phyloP scores from a whole-genome alignment of 1,284 basidiomycete species.

The Singerocomus inundabilis region DNA sequence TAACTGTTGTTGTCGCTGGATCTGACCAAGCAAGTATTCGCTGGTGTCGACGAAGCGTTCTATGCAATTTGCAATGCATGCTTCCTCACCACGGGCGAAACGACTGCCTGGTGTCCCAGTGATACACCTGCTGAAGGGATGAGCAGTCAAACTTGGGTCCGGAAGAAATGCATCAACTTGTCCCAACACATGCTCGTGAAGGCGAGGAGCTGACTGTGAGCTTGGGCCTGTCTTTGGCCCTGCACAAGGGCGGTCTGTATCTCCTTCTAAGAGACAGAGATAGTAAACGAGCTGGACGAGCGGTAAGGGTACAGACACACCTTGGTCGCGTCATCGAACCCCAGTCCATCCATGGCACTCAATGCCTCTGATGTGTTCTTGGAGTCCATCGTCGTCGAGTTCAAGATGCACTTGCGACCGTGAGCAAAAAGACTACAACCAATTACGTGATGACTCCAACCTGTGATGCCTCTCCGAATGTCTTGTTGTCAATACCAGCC shows the following conservation, averaged over 20 bases:
- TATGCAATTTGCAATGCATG: conserved; percentile 89
- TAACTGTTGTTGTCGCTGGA: conserved; percentile 59
- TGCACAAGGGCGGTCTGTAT: conserved; percentile 81
- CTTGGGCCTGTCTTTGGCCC: conserved; percentile 75
- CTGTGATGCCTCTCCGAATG: neutral
- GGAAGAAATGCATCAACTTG: conserved; percentile 56
- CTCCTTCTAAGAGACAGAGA: conserved; percentile 66
- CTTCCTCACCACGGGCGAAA: conserved; percentile 83
- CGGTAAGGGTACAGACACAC: conserved; percentile 39
- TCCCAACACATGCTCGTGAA: conserved; percentile 86
- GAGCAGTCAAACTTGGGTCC: conserved; percentile 7
- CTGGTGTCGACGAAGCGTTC: conserved; percentile 95
- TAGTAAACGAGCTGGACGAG: neutral
- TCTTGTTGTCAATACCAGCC: conserved; percentile 16
- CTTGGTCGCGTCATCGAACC: conserved; percentile 78
- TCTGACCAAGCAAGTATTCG: conserved; percentile 79
- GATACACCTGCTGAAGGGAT: conserved; percentile 64
- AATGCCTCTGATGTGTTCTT: conserved; percentile 29
- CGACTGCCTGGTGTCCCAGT: conserved; percentile 80
- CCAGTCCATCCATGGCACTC: conserved; percentile 55
- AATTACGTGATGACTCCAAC: conserved; percentile 27
- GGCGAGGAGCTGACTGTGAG: conserved; percentile 67
- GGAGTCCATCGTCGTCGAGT: conserved; percentile 21
- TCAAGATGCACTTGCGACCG: conserved; percentile 10
- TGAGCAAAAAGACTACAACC: conserved; percentile 26